phyloP scores from a whole-genome alignment of 176 grass and related monocot species.

The Avena insularis region DNA sequence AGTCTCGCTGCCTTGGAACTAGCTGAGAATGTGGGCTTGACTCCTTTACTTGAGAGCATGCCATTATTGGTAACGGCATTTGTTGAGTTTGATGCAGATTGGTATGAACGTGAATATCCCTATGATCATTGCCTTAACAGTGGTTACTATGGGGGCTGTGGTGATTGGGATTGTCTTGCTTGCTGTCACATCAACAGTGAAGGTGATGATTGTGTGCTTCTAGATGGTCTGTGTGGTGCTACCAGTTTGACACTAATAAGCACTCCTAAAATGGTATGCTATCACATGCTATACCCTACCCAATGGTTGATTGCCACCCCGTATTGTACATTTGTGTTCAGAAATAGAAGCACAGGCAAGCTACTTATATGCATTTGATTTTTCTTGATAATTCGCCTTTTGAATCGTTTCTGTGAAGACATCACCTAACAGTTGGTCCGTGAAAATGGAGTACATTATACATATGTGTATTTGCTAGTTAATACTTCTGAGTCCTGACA shows the following conservation, averaged over 20 bases:
- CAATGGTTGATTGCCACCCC: neutral
- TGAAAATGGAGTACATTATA: neutral
- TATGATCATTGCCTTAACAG: neutral
- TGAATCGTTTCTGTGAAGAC: neutral
- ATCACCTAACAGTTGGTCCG: neutral
- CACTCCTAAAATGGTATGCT: neutral
- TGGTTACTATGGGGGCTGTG: neutral
- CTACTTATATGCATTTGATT: neutral
- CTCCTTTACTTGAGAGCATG: slow-evolving; percentile 20
- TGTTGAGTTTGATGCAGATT: neutral
- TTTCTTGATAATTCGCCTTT: neutral
- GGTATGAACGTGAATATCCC: neutral
- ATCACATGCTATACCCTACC: neutral
- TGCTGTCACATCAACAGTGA: neutral
- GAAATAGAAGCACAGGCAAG: neutral
- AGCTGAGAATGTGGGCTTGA: neutral
- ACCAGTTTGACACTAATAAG: neutral
- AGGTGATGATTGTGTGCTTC: neutral
- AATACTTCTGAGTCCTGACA: neutral
- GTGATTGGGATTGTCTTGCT: neutral
- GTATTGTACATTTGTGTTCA: neutral
- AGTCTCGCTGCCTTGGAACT: neutral
- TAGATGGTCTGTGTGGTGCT: neutral
- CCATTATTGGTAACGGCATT: neutral
- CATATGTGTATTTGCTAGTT: neutral